phyloP scores from a whole-genome alignment of 495 filamentous ascomycete genomes.

The Copromyces sp. region DNA sequence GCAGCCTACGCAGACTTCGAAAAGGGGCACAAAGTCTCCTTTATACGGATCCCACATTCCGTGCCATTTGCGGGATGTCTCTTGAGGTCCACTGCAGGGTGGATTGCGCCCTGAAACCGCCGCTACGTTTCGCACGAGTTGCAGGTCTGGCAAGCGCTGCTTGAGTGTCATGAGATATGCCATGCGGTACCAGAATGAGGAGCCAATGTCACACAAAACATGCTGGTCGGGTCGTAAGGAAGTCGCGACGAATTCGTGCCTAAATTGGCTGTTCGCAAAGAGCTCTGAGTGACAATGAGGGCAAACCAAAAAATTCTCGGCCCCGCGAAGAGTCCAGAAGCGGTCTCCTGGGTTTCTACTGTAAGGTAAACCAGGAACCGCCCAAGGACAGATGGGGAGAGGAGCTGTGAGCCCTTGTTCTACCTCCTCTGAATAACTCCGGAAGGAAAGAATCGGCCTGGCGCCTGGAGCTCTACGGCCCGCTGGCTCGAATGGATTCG shows the following conservation, averaged over 20 bases:
- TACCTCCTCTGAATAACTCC: conserved; percentile 27
- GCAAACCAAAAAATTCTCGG: conserved; percentile 38
- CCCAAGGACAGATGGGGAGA: conserved; percentile 31
- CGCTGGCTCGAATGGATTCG: conserved; percentile 16
- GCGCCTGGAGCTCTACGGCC: conserved; percentile 9
- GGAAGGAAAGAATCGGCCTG: conserved; percentile 18
- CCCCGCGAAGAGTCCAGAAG: conserved; percentile 31
- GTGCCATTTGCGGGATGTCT: conserved; percentile 29
- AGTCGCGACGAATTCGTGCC: conserved; percentile 27
- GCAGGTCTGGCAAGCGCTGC: conserved; percentile 26
- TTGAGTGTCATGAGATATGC: conserved; percentile 36
- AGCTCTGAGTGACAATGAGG: conserved; percentile 30
- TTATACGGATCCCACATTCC: conserved; percentile 30
- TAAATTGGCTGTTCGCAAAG: conserved; percentile 30
- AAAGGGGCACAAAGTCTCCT: conserved; percentile 19
- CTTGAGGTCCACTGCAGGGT: conserved; percentile 25
- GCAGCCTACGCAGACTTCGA: conserved; percentile 33
- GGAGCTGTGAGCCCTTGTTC: conserved; percentile 21
- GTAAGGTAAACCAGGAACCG: conserved; percentile 8
- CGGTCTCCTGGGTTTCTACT: conserved; percentile 18
- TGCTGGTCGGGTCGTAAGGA: conserved; percentile 27
- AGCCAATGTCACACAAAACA: conserved; percentile 35
- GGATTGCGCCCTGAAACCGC: conserved; percentile 23
- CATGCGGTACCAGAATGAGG: conserved; percentile 36
- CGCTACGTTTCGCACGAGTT: conserved; percentile 28